Conservation (phyloP, 495 filamentous ascomycete species). For the Penicillium maclennaniae region DNA sequence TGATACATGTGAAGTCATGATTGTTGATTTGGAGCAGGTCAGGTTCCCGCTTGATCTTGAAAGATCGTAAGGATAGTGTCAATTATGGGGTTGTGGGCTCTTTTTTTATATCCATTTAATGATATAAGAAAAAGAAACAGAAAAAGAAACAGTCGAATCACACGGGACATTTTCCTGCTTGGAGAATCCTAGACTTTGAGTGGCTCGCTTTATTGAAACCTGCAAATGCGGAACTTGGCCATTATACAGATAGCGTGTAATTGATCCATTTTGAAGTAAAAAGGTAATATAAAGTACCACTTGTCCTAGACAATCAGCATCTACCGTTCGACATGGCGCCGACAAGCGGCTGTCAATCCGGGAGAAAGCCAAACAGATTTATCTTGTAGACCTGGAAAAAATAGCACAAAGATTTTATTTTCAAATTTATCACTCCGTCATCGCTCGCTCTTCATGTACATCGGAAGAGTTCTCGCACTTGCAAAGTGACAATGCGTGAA, state of each 20-base stretch:
- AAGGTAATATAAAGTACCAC: not conserved
- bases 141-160: too few relatives aligned
- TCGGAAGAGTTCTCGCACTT: too few relatives aligned
- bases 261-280: not conserved
- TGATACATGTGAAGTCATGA: conserved; percentile 7
- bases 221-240: not conserved
- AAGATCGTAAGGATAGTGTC: conserved; percentile 5
- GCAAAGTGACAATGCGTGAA: too few relatives aligned
- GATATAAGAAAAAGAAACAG: conserved; percentile 9
- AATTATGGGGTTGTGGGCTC: conserved; percentile 13
- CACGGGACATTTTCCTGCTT: not conserved
- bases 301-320: too few relatives aligned
- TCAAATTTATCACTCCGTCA: too few relatives aligned
- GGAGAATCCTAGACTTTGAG: not conserved
- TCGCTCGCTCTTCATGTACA: too few relatives aligned
- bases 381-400: too few relatives aligned
- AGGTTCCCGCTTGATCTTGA: conserved; percentile 7
- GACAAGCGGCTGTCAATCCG: too few relatives aligned
- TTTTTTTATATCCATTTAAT: conserved; percentile 12
- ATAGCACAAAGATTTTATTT: too few relatives aligned
- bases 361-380: too few relatives aligned
- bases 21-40: conserved; percentile 14
- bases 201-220: conserved; percentile 2
- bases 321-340: too few relatives aligned
- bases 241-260: not conserved